phyloP scores from a whole-genome alignment of 768 basidiomycete species.

The Hebeloma cylindrosporum region DNA sequence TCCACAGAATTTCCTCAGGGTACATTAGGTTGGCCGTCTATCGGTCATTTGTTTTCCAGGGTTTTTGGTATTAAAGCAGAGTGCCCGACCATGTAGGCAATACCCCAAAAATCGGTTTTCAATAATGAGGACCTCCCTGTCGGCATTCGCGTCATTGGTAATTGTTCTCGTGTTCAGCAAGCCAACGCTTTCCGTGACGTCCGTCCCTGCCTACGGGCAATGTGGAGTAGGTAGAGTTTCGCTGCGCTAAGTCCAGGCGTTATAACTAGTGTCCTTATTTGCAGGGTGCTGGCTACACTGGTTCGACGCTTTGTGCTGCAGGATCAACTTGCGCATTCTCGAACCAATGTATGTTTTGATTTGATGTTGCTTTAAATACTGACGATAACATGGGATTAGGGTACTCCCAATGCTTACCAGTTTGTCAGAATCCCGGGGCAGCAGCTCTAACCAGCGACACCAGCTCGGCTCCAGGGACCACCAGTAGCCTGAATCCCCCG shows the following conservation, averaged over 20 bases:
- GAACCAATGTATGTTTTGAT: constrained; percentile 40
- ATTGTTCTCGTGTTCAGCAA: constrained; percentile 29
- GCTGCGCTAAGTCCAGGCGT: constrained; percentile 1
- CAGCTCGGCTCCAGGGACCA: constrained; percentile 1
- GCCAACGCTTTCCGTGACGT: constrained; percentile 33
- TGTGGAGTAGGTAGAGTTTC: constrained; percentile 42
- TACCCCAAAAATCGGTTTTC: too few relatives aligned
- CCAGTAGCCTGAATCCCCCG: too few relatives aligned
- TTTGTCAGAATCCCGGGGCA: too few relatives aligned
- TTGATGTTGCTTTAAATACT: neutral
- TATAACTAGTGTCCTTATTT: constrained; percentile 6
- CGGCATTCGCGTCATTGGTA: constrained; percentile 32
- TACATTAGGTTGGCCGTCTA: too few relatives aligned
- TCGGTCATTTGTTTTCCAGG: too few relatives aligned
- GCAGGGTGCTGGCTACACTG: constrained; percentile 43
- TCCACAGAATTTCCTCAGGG: neutral
- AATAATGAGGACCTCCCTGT: constrained; percentile 32
- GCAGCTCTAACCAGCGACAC: too few relatives aligned
- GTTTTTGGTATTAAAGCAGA: too few relatives aligned
- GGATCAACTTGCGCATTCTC: constrained; percentile 40
- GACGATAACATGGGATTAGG: constrained; percentile 25
- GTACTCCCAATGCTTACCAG: constrained; percentile 50
- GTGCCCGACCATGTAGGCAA: too few relatives aligned
- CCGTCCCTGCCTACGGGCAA: constrained; percentile 49
- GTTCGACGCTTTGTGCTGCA: constrained; percentile 45